Base-by-base conservation (phyloP, 441 rosid species). In the Hura crepitans region DNA sequence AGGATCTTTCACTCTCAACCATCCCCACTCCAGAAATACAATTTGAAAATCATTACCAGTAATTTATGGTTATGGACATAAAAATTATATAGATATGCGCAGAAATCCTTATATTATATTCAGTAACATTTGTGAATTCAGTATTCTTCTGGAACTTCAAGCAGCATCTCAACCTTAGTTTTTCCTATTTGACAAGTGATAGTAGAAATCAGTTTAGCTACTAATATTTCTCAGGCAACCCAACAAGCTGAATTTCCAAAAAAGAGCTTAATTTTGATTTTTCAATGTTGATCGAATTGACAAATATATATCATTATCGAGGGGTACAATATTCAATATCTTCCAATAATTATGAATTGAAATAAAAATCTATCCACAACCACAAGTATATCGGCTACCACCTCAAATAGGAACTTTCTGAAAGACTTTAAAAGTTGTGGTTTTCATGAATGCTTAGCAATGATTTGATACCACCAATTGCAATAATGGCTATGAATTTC, bases 401-500 rank as follows among this genome's bases (percentile, higher is more conserved):
- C 65, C 45, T 60, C 33, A 62, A 4, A 8, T 68, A 42, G 35
- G 30, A 65, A 62, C 31, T 57, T 35, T 15, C 61, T 35, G 51
- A 66, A 42, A 33, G 65, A 74, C 68, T 74, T 69, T 47, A 56
- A 37, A n/a, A 56, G 45, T 47, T 58, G 74, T 70, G 71, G 66
- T 66, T 6, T 58, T 58, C 20, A 75, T 4, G 56, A 18, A 64
- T 64, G 51, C 62, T 74, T 58, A 64, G 28, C 66, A 47, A 64
- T 56, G 74, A 75, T 69, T 47, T 64, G 74, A 74, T 74, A 42
- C 65, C 77, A 74, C 77, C 69, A 57, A 13, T 51, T 37, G 35
- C 68, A 68, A 37, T 60, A 43, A 68, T 74, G 71, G 25, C 10
- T 49, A 20, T 37, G 50, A 50, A 5, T 28, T 28, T 7, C 13